These are phyloP conservation scores for Remersonia thermophila DNA, from an alignment of 2,329 filamentous ascomycete genomes.

Conservation along the genomic window DNA sequence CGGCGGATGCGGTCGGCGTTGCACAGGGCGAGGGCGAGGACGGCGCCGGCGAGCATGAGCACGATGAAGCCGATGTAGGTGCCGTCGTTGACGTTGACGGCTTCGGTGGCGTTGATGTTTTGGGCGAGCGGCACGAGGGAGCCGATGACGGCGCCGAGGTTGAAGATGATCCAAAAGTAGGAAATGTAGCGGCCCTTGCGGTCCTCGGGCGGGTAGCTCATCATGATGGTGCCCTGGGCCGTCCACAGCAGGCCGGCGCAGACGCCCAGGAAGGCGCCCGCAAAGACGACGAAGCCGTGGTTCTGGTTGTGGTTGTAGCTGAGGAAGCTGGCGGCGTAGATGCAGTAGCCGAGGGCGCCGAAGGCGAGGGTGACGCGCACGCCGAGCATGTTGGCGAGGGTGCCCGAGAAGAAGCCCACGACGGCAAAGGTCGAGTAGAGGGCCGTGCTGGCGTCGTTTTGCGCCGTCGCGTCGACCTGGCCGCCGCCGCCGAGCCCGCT, in stretches of 20 bases:
- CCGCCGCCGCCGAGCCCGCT: slow-evolving; percentile 49
- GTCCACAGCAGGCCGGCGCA: slow-evolving; percentile 75
- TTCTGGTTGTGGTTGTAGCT: slow-evolving; percentile 57
- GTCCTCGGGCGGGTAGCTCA: slow-evolving; percentile 72
- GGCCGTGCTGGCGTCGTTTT: slow-evolving; percentile 55
- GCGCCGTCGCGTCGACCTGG: slow-evolving; percentile 37
- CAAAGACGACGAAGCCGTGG: slow-evolving; percentile 61
- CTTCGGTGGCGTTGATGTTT: slow-evolving; percentile 47
- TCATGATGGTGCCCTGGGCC: slow-evolving; percentile 76
- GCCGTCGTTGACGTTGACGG: slow-evolving; percentile 50
- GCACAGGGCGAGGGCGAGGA: slow-evolving; percentile 56
- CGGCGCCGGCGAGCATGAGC: slow-evolving; percentile 62
- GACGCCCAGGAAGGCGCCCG: slow-evolving; percentile 62
- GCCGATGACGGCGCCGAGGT: slow-evolving; percentile 79
- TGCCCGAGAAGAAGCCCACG: slow-evolving; percentile 60
- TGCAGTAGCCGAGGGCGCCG: slow-evolving; percentile 63
- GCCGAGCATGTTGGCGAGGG: slow-evolving; percentile 65
- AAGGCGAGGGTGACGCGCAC: slow-evolving; percentile 55
- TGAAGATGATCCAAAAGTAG: slow-evolving; percentile 93
- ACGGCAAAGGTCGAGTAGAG: slow-evolving; percentile 61
- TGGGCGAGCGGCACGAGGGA: slow-evolving; percentile 62
- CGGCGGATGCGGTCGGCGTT: slow-evolving; percentile 63
- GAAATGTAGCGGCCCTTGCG: slow-evolving; percentile 83
- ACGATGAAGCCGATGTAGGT: slow-evolving; percentile 84
- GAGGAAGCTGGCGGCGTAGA: slow-evolving; percentile 61